Base-by-base conservation (phyloP, 129 eudicot species). In the Apium graveolens region DNA sequence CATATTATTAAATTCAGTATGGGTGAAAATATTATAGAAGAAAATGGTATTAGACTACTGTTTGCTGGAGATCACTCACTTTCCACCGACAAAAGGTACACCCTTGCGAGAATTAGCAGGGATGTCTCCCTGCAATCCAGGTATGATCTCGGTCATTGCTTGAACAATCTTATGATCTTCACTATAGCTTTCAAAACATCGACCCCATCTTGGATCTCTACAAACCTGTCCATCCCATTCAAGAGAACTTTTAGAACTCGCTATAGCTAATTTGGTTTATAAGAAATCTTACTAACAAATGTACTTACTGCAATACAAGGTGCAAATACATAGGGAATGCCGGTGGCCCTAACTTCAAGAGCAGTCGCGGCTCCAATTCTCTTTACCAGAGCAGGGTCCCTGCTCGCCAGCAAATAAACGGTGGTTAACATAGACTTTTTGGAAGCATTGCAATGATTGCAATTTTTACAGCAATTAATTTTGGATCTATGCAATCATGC, bases 131-230 rank as follows among this genome's bases (percentile, higher is more conserved):
- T 92, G 98, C 66, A 92, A 80, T 82, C 98, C 98, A 2, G 93
- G 90, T 11, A 92, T 90, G 31, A 92, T 74, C 84, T 92, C 92
- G 21, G 98, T 92, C 98, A 92, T 92, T 43, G 82, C 77, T 74
- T 89, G 87, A 14, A 92, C 97, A 31, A 88, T 75, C 21, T 75
- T 65, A 2, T 91, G 93, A 83, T 92, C 93, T 80, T 92, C 97
- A 32, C 97, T 90, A 60, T 90, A 92, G 83, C 97, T 92, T 81
- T 92, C 97, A 11, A 69, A 92, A 65, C 98, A 90, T 31, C 98
- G 86, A 2, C 98, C 98, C 98, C 98, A 92, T 80, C 98, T 87
- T 6, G 96, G 96, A 75, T 92, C 98, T 85, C 98, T 83, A 39
- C 98, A 92, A 21, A 92, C 97, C 97, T 92, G 85, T 72, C 6